Evolutionary conservation across 2,329 filamentous ascomycete genomes (phyloP), one percentile per base, ranked within the genome.

Genomic region (Herpomyces periplanetae): DNA sequence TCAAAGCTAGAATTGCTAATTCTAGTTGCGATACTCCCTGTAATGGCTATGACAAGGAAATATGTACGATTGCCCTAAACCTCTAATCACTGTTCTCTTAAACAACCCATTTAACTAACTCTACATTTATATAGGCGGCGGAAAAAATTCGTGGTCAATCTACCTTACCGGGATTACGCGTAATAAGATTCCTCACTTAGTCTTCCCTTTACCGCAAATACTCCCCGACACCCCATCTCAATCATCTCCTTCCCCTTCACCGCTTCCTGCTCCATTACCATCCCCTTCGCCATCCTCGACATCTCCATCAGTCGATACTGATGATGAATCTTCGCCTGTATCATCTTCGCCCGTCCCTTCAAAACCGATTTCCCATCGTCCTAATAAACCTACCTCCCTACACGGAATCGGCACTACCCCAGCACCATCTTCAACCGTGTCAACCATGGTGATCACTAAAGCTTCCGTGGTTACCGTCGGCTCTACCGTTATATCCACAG

Each of bases 11-110:
- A 23, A 47, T 53, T 4, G 40, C 47, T 17, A 48, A 60, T 30
- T 34, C 33, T 4, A 39, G 54, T 8, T 87, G 71, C 40, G 44
- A 51, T 31, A 47, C 45, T 11, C 32, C 43, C 1, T 87, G 71
- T 34, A 43, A 50, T 10, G 63, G 55, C 5, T 73, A 43, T 29
- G 39, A 38, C 10, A 13, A 32, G 1, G 48, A 65, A 20, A 51
- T 46, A 10, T 87, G 71, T 64, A 48, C 31, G 55, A 41, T 10
- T 29, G 12, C 13, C 8, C 5, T 11, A 11, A 10, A 11, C 8
- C 5, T 14, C 11, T 1, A 3, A n/a, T 5, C 13, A 15, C 5
- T 13, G 15, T 13, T 17, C 15, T 17, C 12, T 12, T 11, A 12
- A 17, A 4, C 4, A 10, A 13, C 4, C 16, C 15, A 11, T 22